Percentiles rank a stretch among this genome's conserved stretches.
These are phyloP conservation scores for Pleurozium schreberi DNA, from an alignment of 225 moss, liverwort and hornwort species.

Conservation along the genomic window DNA sequence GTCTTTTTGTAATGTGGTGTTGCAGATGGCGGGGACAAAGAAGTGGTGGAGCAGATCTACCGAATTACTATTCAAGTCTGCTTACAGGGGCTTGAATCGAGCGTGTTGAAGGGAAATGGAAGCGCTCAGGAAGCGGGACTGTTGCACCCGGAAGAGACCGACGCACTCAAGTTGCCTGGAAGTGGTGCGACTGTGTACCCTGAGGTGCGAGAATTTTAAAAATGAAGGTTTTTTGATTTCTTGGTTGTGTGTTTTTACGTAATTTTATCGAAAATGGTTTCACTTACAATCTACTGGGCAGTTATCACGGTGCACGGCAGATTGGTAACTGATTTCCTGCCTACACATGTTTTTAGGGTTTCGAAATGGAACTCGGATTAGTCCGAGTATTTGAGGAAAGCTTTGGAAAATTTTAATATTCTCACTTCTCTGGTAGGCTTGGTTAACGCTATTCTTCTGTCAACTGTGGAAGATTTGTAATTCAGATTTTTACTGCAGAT, in stretches of 20 bases:
- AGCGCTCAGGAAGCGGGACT: slow-evolving; percentile 17
- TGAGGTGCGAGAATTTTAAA: slow-evolving; percentile 8
- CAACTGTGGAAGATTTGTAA: neutral
- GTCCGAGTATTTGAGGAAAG: neutral
- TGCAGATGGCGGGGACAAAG: slow-evolving; percentile 82
- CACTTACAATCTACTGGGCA: neutral
- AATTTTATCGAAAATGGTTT: neutral
- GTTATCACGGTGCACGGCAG: slow-evolving; percentile 6
- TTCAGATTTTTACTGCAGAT: slow-evolving; percentile 44
- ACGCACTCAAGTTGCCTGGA: slow-evolving; percentile 23
- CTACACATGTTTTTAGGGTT: slow-evolving; percentile 26
- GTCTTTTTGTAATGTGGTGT: neutral
- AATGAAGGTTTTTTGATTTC: neutral
- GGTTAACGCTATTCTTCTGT: neutral
- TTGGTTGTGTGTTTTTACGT: neutral
- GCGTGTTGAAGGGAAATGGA: slow-evolving; percentile 36
- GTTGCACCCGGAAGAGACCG: slow-evolving; percentile 49
- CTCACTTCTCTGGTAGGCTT: neutral
- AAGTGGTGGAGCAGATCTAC: slow-evolving; percentile 87
- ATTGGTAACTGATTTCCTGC: slow-evolving; percentile 18
- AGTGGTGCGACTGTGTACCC: slow-evolving; percentile 22
- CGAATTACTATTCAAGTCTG: slow-evolving; percentile 69
- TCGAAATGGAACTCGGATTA: neutral
- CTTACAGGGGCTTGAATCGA: slow-evolving; percentile 66
- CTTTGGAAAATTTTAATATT: neutral